A percentile compares a stretch with the other conserved stretches of the same genome.
phyloP scores from a whole-genome alignment of 371 early-diverging fungal genomes.

The Nosema muscidifuracis region DNA sequence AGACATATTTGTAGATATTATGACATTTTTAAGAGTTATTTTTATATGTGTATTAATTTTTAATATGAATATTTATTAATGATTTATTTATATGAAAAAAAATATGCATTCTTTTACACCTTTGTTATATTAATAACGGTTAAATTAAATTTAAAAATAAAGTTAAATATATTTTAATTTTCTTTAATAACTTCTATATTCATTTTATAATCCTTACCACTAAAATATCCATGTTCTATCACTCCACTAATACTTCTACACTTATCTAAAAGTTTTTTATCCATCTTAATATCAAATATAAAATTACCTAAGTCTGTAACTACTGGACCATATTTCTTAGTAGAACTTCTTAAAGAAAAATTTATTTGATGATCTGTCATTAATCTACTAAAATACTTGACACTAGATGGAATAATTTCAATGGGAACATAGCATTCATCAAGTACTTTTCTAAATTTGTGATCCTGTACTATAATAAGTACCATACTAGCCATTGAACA shows the following conservation, averaged over 20 bases:
- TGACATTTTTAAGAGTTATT: no score
- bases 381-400: conserved; percentile 21
- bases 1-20: no score
- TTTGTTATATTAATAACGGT: no score
- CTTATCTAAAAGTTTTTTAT: conserved; percentile 29
- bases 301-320: conserved; percentile 55
- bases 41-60: no score
- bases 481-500: conserved; percentile 28
- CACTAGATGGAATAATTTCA: conserved; percentile 44
- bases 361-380: conserved; percentile 7
- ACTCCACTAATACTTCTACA: conserved; percentile 54
- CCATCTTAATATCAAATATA: conserved; percentile 55
- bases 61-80: no score
- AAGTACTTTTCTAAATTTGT: conserved; percentile 49
- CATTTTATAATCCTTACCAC: background rate
- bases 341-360: background rate
- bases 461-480: conserved; percentile 51
- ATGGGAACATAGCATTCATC: conserved; percentile 51
- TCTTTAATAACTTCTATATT: background rate
- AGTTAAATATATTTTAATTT: no score
- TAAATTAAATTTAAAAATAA: no score
- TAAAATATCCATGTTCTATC: conserved; percentile 60
- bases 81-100: no score
- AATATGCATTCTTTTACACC: no score
- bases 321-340: conserved; percentile 33